Evolutionary conservation across 257 asterid genomes (phyloP).

Genomic region (Hygrophila difformis): DNA sequence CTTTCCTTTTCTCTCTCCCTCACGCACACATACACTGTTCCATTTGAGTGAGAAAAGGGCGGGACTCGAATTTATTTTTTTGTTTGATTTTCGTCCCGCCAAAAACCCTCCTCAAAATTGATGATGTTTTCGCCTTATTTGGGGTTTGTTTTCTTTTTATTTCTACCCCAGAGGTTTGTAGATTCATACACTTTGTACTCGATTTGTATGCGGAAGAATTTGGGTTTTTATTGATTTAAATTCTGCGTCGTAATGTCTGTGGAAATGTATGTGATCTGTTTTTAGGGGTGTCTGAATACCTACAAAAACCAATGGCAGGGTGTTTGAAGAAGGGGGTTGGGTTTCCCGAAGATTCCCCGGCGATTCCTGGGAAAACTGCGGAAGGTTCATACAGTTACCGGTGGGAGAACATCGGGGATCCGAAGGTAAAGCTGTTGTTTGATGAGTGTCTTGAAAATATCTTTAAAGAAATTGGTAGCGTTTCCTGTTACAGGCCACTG

Average conservation of each 20-base stretch:
- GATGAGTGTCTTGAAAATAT: conserved; percentile 25
- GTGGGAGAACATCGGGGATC: conserved; percentile 2
- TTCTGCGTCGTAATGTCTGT: conserved; percentile 2
- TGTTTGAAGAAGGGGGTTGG: conserved; percentile 39
- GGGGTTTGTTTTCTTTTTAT: too few species aligned
- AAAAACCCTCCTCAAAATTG: too few species aligned
- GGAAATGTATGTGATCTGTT: conserved; percentile 22
- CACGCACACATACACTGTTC: too few species aligned
- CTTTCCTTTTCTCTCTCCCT: too few species aligned
- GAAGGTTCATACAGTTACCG: conserved; percentile 7
- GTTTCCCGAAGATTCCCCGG: conserved; percentile 28
- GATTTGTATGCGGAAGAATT: too few species aligned
- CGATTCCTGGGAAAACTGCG: conserved; percentile 8
- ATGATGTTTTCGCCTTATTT: too few species aligned
- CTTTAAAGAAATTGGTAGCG: conserved; percentile 23
- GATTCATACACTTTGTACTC: too few species aligned
- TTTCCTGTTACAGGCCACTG: conserved; percentile 33
- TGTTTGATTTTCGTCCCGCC: conserved; percentile 1
- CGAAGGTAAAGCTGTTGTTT: conserved; percentile 23
- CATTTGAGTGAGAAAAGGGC: conserved; percentile 37
- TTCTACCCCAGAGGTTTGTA: too few species aligned
- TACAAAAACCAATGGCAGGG: conserved; percentile 50
- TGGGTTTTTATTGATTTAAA: neutral
- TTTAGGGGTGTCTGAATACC: conserved; percentile 38
- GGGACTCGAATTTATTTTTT: conserved; percentile 21